phyloP scores from a whole-genome alignment of 345 rosid genomes.

The Luvunga scandens region DNA sequence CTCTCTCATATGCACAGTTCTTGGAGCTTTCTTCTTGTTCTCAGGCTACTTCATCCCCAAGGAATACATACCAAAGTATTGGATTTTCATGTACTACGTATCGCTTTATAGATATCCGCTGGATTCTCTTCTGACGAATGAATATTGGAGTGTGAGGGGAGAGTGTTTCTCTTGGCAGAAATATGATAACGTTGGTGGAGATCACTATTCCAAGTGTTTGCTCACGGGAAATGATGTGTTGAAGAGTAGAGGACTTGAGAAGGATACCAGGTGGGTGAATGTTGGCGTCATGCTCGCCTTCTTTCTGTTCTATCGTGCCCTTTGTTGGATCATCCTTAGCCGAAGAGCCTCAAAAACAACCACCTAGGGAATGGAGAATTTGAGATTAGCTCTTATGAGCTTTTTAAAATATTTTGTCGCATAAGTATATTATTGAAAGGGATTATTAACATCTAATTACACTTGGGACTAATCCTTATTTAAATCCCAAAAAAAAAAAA shows the following conservation, averaged over 20 bases:
- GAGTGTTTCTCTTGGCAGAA: constrained; percentile 60
- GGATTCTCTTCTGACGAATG: constrained; percentile 69
- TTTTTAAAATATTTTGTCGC: too few species aligned
- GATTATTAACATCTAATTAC: too few species aligned
- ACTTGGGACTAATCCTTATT: too few species aligned
- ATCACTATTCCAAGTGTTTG: constrained; percentile 34
- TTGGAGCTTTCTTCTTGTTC: constrained; percentile 82
- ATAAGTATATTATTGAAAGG: too few species aligned
- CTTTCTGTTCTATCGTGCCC: constrained; percentile 72
- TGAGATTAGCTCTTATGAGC: too few species aligned
- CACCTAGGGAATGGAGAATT: not conserved
- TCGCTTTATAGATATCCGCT: constrained; percentile 81
- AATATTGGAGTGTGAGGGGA: constrained; percentile 66
- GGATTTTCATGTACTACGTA: constrained; percentile 93
- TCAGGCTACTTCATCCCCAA: constrained; percentile 92
- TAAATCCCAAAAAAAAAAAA: too few species aligned
- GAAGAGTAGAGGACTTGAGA: constrained; percentile 66
- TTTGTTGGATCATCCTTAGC: constrained; percentile 74
- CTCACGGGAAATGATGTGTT: constrained; percentile 70
- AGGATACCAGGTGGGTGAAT: constrained; percentile 68
- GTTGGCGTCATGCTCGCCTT: constrained; percentile 89
- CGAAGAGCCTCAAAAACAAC: constrained; percentile 69
- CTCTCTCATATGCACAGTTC: constrained; percentile 79
- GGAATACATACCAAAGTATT: constrained; percentile 75
- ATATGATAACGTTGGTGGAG: not conserved